Base-by-base conservation (phyloP, 768 basidiomycete genomes). In the Suillus subalutaceus region DNA sequence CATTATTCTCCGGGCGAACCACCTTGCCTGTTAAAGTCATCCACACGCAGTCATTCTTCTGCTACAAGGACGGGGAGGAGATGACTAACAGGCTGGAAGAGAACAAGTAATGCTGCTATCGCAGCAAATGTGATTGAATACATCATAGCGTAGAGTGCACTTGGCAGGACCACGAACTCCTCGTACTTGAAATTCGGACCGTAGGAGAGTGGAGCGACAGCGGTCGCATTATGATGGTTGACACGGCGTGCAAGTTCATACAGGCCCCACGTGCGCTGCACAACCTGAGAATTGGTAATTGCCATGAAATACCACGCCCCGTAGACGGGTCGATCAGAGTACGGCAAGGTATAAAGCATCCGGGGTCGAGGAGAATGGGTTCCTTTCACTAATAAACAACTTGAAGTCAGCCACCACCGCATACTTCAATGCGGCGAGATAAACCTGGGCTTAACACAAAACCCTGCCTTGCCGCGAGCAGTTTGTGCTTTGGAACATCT, bases 131-230 rank as follows among this genome's bases (percentile, higher is more conserved):
- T 72, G 10, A 81, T 48, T n/a, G 83, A 80, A 15, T 82, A 63
- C 2, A 83, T 15, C 6, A 83, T 55, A 15, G 85, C 81, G n/a
- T 78, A 71, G 5, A 87, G 6, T 30, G 72, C 74, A 41, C 79
- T 80, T 5, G 77, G 73, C 59, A 78, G 81, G 4, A 76, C 79
- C 68, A 85, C 23, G 65, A 91, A 90, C 75, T 96, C 94, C 61
- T 88, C 87, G 74, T 96, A 97, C 55, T 79, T 79, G 81, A 97
- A 94, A 3, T 84, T 72, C 0, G 86, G 80, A 6, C 93, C 96
- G 71, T 96, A 96, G 16, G 75, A 60, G 2, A 73, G 65, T 41
- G 63, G 67, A 50, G 68, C 62, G 32, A 70, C 53, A 13, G 75
- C 64, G 65, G 63, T 66, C 68, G 64, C 62, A 40, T 23, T 58